Evolutionary conservation across 1,284 basidiomycete species (phyloP).

Genomic region (Boletus sp.): DNA sequence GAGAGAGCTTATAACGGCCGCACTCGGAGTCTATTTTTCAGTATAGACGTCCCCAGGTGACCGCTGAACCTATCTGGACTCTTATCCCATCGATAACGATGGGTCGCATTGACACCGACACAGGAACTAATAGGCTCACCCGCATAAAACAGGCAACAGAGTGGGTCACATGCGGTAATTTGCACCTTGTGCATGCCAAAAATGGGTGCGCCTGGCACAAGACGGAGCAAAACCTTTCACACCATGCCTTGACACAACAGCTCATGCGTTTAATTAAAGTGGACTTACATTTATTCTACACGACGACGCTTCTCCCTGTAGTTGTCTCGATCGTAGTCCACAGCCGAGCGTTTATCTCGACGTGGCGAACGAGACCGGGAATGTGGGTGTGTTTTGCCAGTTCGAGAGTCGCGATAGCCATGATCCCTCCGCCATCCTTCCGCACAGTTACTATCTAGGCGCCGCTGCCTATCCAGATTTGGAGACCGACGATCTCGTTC

Average conservation of each 20-base stretch:
- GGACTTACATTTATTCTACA: constrained; percentile 32
- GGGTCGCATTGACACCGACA: not conserved
- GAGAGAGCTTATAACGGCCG: constrained; percentile 20
- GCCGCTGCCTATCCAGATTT: constrained; percentile 25
- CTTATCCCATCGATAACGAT: constrained; percentile 23
- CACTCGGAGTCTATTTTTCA: not conserved
- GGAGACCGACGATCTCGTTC: constrained; percentile 26
- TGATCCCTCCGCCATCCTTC: constrained; percentile 24
- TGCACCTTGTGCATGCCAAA: not conserved
- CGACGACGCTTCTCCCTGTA: constrained; percentile 40
- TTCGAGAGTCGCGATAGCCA: constrained; percentile 20
- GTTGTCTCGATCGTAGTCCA: constrained; percentile 37
- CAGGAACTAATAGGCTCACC: not conserved
- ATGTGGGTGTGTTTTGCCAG: constrained; percentile 24
- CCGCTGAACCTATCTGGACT: not conserved
- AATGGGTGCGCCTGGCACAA: not conserved
- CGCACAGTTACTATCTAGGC: constrained; percentile 26
- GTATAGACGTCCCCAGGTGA: not conserved
- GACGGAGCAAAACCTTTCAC: not conserved
- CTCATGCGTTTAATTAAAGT: constrained; percentile 1
- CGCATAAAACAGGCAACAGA: not conserved
- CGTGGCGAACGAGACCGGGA: constrained; percentile 39
- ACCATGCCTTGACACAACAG: constrained; percentile 1
- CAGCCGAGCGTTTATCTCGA: constrained; percentile 31
- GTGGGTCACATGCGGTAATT: constrained; percentile 11